Percentiles rank a stretch among this genome's conserved stretches.
These are phyloP conservation scores for Ustilago sp. DNA, from an alignment of 1,284 basidiomycete genomes.

Conservation along the genomic window DNA sequence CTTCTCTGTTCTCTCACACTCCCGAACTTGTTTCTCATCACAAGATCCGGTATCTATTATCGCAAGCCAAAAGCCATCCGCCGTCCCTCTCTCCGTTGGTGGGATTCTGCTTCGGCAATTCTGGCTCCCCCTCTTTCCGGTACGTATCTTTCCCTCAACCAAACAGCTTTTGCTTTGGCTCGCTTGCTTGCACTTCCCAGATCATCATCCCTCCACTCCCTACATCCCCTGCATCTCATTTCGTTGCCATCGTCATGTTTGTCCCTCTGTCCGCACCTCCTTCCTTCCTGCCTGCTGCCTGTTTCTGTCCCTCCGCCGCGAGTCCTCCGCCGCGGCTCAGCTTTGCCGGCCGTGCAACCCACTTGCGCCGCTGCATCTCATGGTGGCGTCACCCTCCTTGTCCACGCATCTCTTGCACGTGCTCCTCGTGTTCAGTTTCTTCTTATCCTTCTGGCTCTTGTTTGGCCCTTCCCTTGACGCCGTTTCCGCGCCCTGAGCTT, in stretches of 20 bases:
- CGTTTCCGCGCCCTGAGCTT: neutral
- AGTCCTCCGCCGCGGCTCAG: neutral
- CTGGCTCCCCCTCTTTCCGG: neutral
- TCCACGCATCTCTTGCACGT: slow-evolving; percentile 6
- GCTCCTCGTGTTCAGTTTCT: neutral
- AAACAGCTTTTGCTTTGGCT: neutral
- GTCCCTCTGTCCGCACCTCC: neutral
- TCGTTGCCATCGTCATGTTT: neutral
- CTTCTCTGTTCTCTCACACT: neutral
- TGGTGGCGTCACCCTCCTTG: slow-evolving; percentile 1
- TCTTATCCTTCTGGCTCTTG: neutral
- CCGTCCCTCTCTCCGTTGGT: neutral
- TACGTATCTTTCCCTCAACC: slow-evolving; percentile 13
- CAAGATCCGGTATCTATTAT: neutral
- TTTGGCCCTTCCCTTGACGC: neutral
- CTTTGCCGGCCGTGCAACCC: slow-evolving; percentile 6
- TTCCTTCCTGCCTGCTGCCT: slow-evolving; percentile 3
- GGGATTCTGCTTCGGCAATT: slow-evolving; percentile 1
- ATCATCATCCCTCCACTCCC: slow-evolving; percentile 4
- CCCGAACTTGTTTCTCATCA: slow-evolving; percentile 4
- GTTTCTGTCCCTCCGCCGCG: neutral
- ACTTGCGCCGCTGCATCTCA: slow-evolving; percentile 1
- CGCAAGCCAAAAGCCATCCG: neutral
- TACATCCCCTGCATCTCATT: slow-evolving; percentile 10
- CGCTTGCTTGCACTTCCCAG: slow-evolving; percentile 6